A percentile compares a stretch with the other conserved stretches of the same genome.
Conservation (phyloP, 768 basidiomycete species). For the Sporobolomyces phaffii region DNA sequence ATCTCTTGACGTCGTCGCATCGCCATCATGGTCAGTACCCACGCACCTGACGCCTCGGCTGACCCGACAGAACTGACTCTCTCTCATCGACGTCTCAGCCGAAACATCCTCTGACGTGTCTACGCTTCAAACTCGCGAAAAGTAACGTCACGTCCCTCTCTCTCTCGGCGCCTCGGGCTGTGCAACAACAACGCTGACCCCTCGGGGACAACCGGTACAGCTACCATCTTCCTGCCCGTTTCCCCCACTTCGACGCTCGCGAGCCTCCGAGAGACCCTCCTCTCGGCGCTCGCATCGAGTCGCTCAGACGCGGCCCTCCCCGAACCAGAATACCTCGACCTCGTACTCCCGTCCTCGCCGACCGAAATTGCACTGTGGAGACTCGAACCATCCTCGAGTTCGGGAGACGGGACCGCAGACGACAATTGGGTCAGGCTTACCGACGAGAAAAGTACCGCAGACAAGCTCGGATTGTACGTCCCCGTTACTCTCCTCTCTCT, state of each 20-base stretch:
- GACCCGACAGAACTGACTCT: too few relatives aligned
- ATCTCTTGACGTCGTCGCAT: too few relatives aligned
- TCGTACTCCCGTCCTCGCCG: not conserved
- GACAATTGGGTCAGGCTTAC: constrained; percentile 25
- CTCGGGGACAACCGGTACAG: not conserved
- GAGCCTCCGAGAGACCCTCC: not conserved
- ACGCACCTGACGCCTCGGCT: too few relatives aligned
- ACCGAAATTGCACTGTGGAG: constrained; percentile 34
- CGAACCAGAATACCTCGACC: not conserved
- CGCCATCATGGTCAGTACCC: constrained; percentile 11
- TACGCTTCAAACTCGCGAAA: constrained; percentile 28
- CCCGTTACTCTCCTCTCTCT: too few relatives aligned
- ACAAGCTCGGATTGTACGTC: constrained; percentile 36
- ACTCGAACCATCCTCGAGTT: not conserved
- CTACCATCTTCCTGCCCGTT: constrained; percentile 33
- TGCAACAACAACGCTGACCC: not conserved
- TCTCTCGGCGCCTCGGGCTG: not conserved
- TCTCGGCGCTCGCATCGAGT: constrained; percentile 19
- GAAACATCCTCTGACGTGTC: constrained; percentile 17
- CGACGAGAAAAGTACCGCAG: constrained; percentile 33
- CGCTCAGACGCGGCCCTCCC: not conserved
- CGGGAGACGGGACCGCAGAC: not conserved
- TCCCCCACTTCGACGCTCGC: constrained; percentile 15
- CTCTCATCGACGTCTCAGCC: constrained; percentile 1
- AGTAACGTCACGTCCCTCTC: constrained; percentile 1